Conservation (phyloP, 2,329 filamentous ascomycete species). For the Ilyonectria sp. region DNA sequence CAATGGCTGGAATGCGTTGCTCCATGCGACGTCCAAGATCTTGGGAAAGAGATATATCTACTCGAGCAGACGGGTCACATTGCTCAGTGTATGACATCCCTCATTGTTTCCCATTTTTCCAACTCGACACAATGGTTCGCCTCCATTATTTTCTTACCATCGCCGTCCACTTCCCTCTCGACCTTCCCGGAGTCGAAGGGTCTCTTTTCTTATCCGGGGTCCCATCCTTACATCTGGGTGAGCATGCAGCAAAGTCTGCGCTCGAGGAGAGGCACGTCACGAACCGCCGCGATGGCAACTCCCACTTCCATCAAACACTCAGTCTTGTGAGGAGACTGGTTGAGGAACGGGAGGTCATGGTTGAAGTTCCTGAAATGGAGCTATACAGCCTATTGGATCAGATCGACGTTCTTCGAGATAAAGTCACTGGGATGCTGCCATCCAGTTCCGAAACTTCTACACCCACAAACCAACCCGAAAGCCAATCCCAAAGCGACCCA, state of each 20-base stretch:
- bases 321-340: constrained; percentile 44
- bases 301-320: constrained; percentile 35
- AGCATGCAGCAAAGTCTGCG: constrained; percentile 26
- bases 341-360: constrained; percentile 41
- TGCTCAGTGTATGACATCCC: constrained; percentile 5
- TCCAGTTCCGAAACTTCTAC: constrained; percentile 18
- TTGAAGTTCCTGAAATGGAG: constrained; percentile 45
- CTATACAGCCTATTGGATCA: constrained; percentile 49
- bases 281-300: constrained; percentile 23
- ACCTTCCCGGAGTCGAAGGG: constrained; percentile 27
- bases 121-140: constrained; percentile 42
- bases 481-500: constrained; percentile 1
- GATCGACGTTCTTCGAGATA: constrained; percentile 47
- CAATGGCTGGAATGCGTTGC: constrained; percentile 53
- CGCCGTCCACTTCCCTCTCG: constrained; percentile 30
- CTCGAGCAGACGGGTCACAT: constrained; percentile 13
- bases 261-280: constrained; percentile 31
- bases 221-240: constrained; percentile 27
- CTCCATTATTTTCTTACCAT: constrained; percentile 41
- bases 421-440: constrained; percentile 48
- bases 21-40: constrained; percentile 44
- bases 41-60: constrained; percentile 40
- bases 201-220: constrained; percentile 30
- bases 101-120: constrained; percentile 13
- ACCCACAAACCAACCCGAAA: constrained; percentile 3